Percentiles rank a stretch among this genome's conserved stretches.
Evolutionary conservation across 2,329 filamentous ascomycete genomes (phyloP).

Genomic region (Alternaria brassicae): DNA sequence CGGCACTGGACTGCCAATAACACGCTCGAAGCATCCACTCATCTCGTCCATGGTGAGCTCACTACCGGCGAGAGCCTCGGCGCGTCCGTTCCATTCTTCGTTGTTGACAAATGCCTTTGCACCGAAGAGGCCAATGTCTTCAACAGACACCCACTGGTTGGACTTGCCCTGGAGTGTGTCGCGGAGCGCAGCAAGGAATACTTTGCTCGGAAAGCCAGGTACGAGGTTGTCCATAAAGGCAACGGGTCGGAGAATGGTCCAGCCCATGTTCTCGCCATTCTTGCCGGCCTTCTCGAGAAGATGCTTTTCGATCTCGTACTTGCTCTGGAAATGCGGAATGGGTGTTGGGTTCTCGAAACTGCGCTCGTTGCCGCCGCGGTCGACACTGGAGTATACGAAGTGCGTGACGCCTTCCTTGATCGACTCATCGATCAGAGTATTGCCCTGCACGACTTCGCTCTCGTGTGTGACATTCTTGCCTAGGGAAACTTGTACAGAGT

Average conservation of each 20-base stretch:
- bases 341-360: slow-evolving; percentile 56
- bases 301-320: slow-evolving; percentile 68
- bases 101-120: slow-evolving; percentile 58
- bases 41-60: slow-evolving; percentile 59
- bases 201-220: slow-evolving; percentile 56
- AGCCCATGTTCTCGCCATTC: slow-evolving; percentile 59
- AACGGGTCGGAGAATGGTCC: slow-evolving; percentile 68
- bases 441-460: slow-evolving; percentile 64
- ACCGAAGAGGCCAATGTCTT: slow-evolving; percentile 62
- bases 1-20: slow-evolving; percentile 55
- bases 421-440: slow-evolving; percentile 64
- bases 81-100: slow-evolving; percentile 54
- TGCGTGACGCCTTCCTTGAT: slow-evolving; percentile 63
- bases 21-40: slow-evolving; percentile 55
- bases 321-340: slow-evolving; percentile 68
- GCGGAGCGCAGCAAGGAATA: slow-evolving; percentile 57
- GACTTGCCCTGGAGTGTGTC: slow-evolving; percentile 53
- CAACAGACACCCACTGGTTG: slow-evolving; percentile 50
- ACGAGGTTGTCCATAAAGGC: slow-evolving; percentile 69
- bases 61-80: slow-evolving; percentile 61
- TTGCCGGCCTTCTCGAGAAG: slow-evolving; percentile 58
- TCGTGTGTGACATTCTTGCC: slow-evolving; percentile 53
- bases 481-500: slow-evolving; percentile 64
- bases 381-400: slow-evolving; percentile 70
- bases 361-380: slow-evolving; percentile 65